Percentiles rank a stretch among this genome's conserved stretches.
Conservation (phyloP, 2,329 filamentous ascomycete species). For the Sporothrix phasma region DNA sequence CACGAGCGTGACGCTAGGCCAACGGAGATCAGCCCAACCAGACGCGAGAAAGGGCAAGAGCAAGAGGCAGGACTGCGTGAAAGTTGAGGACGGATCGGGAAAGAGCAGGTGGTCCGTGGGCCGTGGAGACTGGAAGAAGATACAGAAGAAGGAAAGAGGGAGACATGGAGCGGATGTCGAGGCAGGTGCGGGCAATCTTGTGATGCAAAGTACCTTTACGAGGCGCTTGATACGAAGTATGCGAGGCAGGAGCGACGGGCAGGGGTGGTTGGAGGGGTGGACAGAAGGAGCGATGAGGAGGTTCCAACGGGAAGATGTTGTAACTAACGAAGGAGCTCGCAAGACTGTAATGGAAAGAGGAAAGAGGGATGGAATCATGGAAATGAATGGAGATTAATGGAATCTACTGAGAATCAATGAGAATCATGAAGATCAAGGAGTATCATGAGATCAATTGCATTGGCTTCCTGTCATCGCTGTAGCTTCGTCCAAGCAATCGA, state of each 20-base stretch:
- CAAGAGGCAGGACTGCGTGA: not conserved
- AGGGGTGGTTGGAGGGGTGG: not conserved
- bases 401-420: too few relatives aligned
- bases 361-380: not conserved
- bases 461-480: too few relatives aligned
- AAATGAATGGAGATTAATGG: too few relatives aligned
- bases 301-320: not conserved
- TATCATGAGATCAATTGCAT: too few relatives aligned
- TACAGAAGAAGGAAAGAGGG: not conserved
- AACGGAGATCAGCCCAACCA: slow-evolving; percentile 8
- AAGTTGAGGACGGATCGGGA: not conserved
- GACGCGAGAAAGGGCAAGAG: not conserved
- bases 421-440: too few relatives aligned
- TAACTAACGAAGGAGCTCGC: not conserved
- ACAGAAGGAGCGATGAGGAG: not conserved
- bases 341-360: too few relatives aligned
- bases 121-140: not conserved
- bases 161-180: not conserved
- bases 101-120: not conserved
- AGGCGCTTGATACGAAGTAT: not conserved
- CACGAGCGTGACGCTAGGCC: slow-evolving; percentile 3
- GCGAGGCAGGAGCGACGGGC: not conserved
- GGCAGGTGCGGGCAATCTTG: not conserved
- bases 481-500: too few relatives aligned
- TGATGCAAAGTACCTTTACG: not conserved